phyloP scores from a whole-genome alignment of 495 filamentous ascomycete genomes.

The Penicillium salamii region DNA sequence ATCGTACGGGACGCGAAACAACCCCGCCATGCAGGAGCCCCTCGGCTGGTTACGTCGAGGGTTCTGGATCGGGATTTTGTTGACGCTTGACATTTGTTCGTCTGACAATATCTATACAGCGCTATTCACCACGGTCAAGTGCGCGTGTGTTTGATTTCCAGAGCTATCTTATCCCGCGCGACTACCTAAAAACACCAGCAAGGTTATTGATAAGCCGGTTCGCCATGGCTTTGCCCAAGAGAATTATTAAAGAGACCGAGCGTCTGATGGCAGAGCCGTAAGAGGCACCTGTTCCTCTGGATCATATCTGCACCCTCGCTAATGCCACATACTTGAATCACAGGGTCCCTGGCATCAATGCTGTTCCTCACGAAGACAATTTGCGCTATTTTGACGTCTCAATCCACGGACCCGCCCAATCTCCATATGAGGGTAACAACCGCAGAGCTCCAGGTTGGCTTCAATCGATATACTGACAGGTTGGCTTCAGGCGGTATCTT shows the following conservation, averaged over 20 bases:
- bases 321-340: background rate
- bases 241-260: constrained; percentile 98
- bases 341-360: constrained; percentile 94
- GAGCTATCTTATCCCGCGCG: background rate
- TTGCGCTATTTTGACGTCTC: constrained; percentile 96
- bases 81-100: constrained; percentile 1
- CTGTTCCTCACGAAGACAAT: constrained; percentile 97
- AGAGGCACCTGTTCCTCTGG: constrained; percentile 25
- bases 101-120: background rate
- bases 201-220: constrained; percentile 12
- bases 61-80: constrained; percentile 3
- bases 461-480: constrained; percentile 17
- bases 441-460: no score
- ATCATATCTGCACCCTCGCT: background rate
- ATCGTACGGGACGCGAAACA: constrained; percentile 23
- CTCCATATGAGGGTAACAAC: constrained; percentile 79
- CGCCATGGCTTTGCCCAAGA: constrained; percentile 79
- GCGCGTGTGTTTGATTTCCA: background rate
- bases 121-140: background rate
- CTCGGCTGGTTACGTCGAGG: constrained; percentile 29
- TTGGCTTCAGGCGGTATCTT: constrained; percentile 75
- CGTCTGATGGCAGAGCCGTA: constrained; percentile 95
- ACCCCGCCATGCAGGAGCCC: constrained; percentile 28
- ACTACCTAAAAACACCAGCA: background rate
- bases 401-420: constrained; percentile 91